Conservation (phyloP, 495 filamentous ascomycete species). For the Penicillium waksmanii region DNA sequence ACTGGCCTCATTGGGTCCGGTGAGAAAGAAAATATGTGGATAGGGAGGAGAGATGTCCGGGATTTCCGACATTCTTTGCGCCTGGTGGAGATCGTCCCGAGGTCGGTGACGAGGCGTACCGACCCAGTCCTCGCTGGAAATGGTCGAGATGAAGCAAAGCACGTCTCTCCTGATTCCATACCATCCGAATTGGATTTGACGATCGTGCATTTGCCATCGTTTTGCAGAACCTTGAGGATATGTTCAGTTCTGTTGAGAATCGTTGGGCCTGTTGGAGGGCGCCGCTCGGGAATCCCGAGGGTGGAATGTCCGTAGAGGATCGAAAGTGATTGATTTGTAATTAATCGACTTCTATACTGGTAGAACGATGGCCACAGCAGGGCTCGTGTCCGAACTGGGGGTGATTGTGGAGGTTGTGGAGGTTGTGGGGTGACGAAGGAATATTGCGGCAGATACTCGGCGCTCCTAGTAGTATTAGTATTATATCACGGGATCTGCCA, state of each 20-base stretch:
- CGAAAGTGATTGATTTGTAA: not conserved
- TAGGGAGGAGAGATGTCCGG: not conserved
- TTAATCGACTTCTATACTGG: not conserved
- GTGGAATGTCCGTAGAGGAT: not conserved
- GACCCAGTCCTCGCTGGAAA: not conserved
- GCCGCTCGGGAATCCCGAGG: not conserved
- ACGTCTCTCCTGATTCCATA: too few relatives aligned
- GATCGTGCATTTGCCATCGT: too few relatives aligned
- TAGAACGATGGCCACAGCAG: too few relatives aligned
- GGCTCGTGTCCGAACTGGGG: too few relatives aligned
- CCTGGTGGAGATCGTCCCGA: not conserved
- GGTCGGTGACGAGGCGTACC: not conserved
- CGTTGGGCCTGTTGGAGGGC: not conserved
- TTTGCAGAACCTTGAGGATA: too few relatives aligned
- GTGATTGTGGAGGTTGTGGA: too few relatives aligned
- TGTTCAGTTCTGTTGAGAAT: too few relatives aligned
- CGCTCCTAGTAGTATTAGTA: too few relatives aligned
- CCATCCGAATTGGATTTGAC: too few relatives aligned
- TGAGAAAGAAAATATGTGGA: not conserved
- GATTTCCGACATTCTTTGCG: slow-evolving; percentile 1
- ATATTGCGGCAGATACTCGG: too few relatives aligned
- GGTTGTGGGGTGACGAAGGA: too few relatives aligned
- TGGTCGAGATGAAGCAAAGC: not conserved
- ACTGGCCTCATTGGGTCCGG: not conserved
- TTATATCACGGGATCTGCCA: not conserved